Conservation (phyloP, 148 eudicot genomes). For the Vaccinium darrowii region DNA sequence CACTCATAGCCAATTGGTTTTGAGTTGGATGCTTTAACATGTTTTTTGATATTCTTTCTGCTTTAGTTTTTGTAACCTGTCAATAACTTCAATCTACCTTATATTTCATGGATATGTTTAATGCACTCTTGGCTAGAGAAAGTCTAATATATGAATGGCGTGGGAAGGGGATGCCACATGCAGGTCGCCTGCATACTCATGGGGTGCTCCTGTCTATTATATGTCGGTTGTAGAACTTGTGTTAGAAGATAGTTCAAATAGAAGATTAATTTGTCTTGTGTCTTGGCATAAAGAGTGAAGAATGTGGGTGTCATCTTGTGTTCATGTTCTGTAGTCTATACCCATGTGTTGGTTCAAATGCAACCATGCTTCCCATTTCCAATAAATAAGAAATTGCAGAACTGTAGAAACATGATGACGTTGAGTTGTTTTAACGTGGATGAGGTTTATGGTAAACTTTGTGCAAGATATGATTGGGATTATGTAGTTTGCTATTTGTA, state of each 20-base stretch:
- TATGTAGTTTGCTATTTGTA: not conserved
- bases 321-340: not conserved
- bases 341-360: not conserved
- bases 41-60: not conserved
- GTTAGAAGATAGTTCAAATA: not conserved
- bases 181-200: not conserved
- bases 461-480: not conserved
- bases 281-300: not conserved
- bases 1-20: too few relatives aligned
- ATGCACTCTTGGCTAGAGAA: not conserved
- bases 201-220: not conserved
- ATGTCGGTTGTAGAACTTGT: not conserved
- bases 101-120: not conserved
- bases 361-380: not conserved
- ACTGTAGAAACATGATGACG: too few relatives aligned
- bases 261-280: not conserved
- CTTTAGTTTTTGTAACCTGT: not conserved
- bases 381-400: too few relatives aligned
- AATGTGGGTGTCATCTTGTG: not conserved
- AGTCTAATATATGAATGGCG: not conserved
- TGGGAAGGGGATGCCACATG: not conserved
- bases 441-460: not conserved
- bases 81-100: not conserved
- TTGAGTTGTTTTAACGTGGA: too few relatives aligned
- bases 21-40: too few relatives aligned